Conservation (phyloP, 768 basidiomycete species). For the Suillus weaverae region DNA sequence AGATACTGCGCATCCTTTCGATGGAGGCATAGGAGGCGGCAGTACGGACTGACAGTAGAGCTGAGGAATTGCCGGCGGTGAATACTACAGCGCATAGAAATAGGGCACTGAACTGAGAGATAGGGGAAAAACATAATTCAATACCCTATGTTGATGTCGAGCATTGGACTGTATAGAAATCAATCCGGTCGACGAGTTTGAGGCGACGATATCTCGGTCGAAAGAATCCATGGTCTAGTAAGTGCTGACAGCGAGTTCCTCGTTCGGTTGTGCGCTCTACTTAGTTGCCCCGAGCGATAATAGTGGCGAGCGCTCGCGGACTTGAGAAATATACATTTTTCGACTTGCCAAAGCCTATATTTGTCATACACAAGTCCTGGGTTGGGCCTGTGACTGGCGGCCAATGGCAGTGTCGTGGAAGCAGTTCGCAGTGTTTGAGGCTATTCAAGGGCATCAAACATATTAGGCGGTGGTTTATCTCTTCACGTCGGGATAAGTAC, state of each 20-base stretch:
- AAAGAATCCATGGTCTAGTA: neutral
- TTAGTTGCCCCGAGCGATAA: neutral
- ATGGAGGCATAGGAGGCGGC: neutral
- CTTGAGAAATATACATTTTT: neutral
- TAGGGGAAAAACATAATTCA: neutral
- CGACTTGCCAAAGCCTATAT: neutral
- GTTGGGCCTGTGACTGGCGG: neutral
- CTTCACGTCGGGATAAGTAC: slow-evolving; percentile 46
- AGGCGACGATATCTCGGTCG: neutral
- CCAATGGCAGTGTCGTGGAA: neutral
- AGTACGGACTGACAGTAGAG: neutral
- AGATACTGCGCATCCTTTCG: neutral
- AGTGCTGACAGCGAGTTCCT: neutral
- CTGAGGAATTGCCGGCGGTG: neutral
- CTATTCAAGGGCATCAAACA: slow-evolving; percentile 22
- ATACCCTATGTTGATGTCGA: neutral
- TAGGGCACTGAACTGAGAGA: neutral
- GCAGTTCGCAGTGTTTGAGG: slow-evolving; percentile 12
- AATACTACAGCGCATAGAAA: neutral
- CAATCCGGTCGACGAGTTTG: neutral
- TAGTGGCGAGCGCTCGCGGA: neutral
- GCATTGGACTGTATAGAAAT: neutral
- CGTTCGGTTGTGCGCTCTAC: neutral
- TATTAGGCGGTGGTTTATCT: slow-evolving; percentile 21
- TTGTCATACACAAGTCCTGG: neutral